Evolutionary conservation across 1,284 basidiomycete genomes (phyloP), one percentile per base, ranked within the genome.

Genomic region (Pseudozyma flocculosa): DNA sequence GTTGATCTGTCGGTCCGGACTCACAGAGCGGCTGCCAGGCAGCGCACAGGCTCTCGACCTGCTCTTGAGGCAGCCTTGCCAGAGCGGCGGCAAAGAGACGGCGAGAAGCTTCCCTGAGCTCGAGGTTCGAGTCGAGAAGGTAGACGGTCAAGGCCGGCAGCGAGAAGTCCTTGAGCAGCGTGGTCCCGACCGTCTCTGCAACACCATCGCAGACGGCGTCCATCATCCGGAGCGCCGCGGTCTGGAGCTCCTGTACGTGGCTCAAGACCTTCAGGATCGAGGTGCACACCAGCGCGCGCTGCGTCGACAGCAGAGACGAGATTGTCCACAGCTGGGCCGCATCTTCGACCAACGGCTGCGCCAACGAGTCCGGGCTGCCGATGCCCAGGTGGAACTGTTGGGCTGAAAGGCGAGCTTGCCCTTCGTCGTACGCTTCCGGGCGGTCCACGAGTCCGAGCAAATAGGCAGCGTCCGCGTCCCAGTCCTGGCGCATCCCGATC

Each of bases 61-160:
- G 58, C 17, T 24, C 46, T 23, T 55, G 44, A 3, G 51, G 45
- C 22, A 58, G 40, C 14, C 45, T 48, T 1, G 43, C 32, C 2
- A 64, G 19, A 19, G 60, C 54, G 3, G 39, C 38, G 7, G 43
- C 38, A 39, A 70, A 61, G 26, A 69, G 47, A 21, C 45, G 34
- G 13, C 50, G 46, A 23, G 60, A 56, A 1, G 66, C 60, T 21
- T 9, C 38, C 18, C 71, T 58, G 19, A 73, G 40, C 57, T 68
- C 67, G 30, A 38, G n/a, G 40, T 65, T 61, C 24, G 44, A 38
- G 43, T 55, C 56, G 8, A 43, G 44, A 50, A 56, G 50, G 43
- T 84, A 84, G 17, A 80, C 81, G 2, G 88, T 88, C 40, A 94
- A 82, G 59, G 85, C 85, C 7, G 85, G 82, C 1, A 94, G 80